Percentiles rank a stretch among this genome's conserved stretches.
Evolutionary conservation across 345 rosid genomes (phyloP).

Genomic region (Turritis glabra): DNA sequence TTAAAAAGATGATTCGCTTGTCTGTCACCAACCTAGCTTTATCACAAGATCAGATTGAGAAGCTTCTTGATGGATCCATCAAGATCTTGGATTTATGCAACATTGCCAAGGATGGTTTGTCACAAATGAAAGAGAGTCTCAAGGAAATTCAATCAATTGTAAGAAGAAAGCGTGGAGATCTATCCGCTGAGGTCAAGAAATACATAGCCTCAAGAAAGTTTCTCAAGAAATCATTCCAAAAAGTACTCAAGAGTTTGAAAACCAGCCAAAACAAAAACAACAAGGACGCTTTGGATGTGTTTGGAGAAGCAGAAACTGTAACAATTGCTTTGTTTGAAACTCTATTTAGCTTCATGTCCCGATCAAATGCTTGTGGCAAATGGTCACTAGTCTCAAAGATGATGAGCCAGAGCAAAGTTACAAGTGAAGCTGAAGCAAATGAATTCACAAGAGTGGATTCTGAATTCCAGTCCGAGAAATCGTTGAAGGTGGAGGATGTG

Average conservation of each 20-base stretch:
- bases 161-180: constrained; percentile 37
- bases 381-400: constrained; percentile 48
- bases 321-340: constrained; percentile 40
- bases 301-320: constrained; percentile 41
- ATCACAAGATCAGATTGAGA: constrained; percentile 39
- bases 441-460: constrained; percentile 44
- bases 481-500: constrained; percentile 27
- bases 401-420: constrained; percentile 34
- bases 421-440: constrained; percentile 31
- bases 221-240: constrained; percentile 45
- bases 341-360: constrained; percentile 43
- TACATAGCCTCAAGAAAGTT: constrained; percentile 49
- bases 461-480: constrained; percentile 26
- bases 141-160: constrained; percentile 39
- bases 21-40: constrained; percentile 32
- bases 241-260: constrained; percentile 41
- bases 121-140: constrained; percentile 37
- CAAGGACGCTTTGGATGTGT: constrained; percentile 17
- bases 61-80: constrained; percentile 45
- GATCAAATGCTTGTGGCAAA: constrained; percentile 25
- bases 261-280: constrained; percentile 21
- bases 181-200: constrained; percentile 35
- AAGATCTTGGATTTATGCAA: constrained; percentile 42
- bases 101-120: constrained; percentile 35
- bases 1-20: constrained; percentile 39